Percentiles rank a stretch among this genome's conserved stretches.
These are phyloP conservation scores for Yamadazyma kitorensis DNA, from an alignment of 805 yeast species.

Conservation along the genomic window DNA sequence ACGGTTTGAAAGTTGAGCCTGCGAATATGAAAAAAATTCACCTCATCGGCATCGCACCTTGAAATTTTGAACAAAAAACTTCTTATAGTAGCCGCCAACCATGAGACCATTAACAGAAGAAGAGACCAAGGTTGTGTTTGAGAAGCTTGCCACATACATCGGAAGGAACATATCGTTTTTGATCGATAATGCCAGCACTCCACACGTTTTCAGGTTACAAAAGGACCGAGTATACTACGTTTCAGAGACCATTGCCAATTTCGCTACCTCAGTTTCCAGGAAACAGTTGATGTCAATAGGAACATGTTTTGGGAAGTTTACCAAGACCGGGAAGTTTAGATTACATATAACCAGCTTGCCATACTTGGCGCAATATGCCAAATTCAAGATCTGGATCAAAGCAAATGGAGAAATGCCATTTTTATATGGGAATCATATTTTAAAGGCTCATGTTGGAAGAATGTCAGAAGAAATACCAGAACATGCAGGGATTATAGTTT, in stretches of 20 bases:
- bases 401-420: conserved; percentile 98
- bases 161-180: conserved; percentile 92
- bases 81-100: not conserved
- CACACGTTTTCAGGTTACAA: conserved; percentile 93
- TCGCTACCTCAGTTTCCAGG: conserved; percentile 90
- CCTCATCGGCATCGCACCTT: no score
- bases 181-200: conserved; percentile 81
- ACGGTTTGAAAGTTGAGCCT: no score
- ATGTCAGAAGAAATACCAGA: conserved; percentile 98
- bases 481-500: conserved; percentile 92
- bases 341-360: conserved; percentile 90
- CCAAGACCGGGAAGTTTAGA: conserved; percentile 95
- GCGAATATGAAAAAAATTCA: no score
- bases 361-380: conserved; percentile 80
- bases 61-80: not conserved
- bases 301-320: conserved; percentile 91
- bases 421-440: conserved; percentile 91
- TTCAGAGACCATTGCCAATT: conserved; percentile 72
- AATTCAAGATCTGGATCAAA: conserved; percentile 94
- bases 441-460: conserved; percentile 94
- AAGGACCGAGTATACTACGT: conserved; percentile 96
- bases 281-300: conserved; percentile 90
- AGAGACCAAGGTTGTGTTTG: conserved; percentile 94
- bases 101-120: conserved; percentile 97
- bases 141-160: conserved; percentile 91